Evolutionary conservation across 257 asterid species (phyloP).

Genomic region (Salvia miltiorrhiza): DNA sequence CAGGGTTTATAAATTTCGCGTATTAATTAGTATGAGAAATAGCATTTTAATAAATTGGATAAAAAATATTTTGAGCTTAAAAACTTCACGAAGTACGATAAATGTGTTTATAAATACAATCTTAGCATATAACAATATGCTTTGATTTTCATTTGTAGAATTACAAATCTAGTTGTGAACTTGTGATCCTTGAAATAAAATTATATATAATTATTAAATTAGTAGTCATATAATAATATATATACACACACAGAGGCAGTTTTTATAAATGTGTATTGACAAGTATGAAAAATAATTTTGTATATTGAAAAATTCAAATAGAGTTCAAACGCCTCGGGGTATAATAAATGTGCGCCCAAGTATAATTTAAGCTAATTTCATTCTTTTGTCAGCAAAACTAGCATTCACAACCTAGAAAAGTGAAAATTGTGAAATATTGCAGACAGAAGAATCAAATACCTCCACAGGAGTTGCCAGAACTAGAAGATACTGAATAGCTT

Average conservation of each 20-base stretch:
- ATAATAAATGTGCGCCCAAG: not conserved
- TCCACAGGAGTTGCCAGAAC: constrained; percentile 96
- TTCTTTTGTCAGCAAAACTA: not conserved
- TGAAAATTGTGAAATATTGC: not conserved
- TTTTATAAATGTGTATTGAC: not conserved
- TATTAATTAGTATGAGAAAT: too few species aligned
- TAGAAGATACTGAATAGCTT: constrained; percentile 87
- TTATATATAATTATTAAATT: not conserved
- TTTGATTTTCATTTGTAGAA: not conserved
- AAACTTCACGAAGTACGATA: too few species aligned
- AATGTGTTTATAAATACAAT: too few species aligned
- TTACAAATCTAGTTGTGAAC: not conserved
- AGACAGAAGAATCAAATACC: constrained; percentile 41
- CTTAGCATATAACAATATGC: too few species aligned
- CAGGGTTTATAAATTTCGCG: too few species aligned
- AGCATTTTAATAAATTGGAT: too few species aligned
- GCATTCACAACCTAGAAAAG: constrained; percentile 5
- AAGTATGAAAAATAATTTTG: not conserved
- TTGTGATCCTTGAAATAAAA: too few species aligned
- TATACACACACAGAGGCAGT: too few species aligned
- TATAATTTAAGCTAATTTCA: too few species aligned
- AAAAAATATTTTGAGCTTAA: too few species aligned
- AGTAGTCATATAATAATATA: too few species aligned
- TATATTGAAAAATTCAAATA: not conserved
- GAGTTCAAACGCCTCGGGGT: not conserved